Conservation (phyloP, 495 filamentous ascomycete species). For the Tetracladium setigerum region DNA sequence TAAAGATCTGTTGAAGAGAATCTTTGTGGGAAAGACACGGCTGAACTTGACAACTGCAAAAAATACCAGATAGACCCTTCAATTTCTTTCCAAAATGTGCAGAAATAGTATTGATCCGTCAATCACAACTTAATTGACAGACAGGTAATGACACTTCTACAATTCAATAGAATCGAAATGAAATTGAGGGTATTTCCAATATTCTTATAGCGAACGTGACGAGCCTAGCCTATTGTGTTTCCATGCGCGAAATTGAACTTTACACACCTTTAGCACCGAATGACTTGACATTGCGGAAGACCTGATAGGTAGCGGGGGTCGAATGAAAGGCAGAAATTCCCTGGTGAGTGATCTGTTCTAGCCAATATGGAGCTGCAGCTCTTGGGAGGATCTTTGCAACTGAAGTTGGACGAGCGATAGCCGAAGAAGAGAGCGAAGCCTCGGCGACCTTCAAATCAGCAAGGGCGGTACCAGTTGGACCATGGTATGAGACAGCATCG, state of each 20-base stretch:
- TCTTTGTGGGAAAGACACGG: constrained; percentile 19
- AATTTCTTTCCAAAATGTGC: constrained; percentile 8
- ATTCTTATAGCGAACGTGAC: neutral
- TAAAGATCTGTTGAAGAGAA: constrained; percentile 45
- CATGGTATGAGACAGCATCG: neutral
- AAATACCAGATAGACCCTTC: constrained; percentile 42
- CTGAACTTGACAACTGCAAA: constrained; percentile 4
- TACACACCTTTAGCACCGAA: constrained; percentile 20
- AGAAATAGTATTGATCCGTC: no score
- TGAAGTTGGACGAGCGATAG: neutral
- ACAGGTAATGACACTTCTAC: no score
- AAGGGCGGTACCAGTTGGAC: neutral
- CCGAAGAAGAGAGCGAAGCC: neutral
- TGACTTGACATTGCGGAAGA: constrained; percentile 21
- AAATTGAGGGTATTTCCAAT: no score
- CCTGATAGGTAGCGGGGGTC: constrained; percentile 11
- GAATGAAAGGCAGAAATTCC: constrained; percentile 25
- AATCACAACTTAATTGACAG: no score
- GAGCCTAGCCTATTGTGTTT: no score
- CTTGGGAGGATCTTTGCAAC: no score
- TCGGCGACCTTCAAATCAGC: neutral
- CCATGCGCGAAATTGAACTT: neutral
- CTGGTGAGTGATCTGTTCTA: constrained; percentile 21
- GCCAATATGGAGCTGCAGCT: constrained; percentile 17
- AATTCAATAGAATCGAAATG: no score